These are phyloP conservation scores for Trichoderma sp. DNA, from an alignment of 2,329 filamentous ascomycete genomes.

Conservation along the genomic window DNA sequence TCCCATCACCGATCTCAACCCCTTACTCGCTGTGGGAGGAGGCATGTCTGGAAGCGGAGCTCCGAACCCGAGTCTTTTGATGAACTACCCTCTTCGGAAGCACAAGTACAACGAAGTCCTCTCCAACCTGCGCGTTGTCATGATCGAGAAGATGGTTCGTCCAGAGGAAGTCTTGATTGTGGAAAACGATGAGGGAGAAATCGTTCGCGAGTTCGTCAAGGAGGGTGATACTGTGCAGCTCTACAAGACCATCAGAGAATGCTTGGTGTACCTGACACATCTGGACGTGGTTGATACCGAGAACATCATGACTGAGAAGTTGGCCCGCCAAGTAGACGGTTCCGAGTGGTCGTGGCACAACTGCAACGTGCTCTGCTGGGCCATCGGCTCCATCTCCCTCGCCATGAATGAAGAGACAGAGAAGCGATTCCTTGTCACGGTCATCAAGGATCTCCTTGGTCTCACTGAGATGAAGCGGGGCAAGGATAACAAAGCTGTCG, in stretches of 20 bases:
- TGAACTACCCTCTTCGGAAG: conserved; percentile 91
- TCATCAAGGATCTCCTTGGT: conserved; percentile 96
- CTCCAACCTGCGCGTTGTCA: conserved; percentile 91
- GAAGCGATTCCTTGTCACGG: conserved; percentile 96
- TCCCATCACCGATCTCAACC: conserved; percentile 90
- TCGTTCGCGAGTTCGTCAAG: conserved; percentile 98
- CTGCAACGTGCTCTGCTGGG: conserved; percentile 99
- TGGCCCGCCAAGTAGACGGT: conserved; percentile 92
- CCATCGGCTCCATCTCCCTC: conserved; percentile 96
- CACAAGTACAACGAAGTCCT: conserved; percentile 97
- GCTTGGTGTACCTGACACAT: conserved; percentile 95
- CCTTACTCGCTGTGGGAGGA: conserved; percentile 77
- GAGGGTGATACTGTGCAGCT: conserved; percentile 98
- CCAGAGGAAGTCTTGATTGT: conserved; percentile 98
- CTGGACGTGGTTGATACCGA: conserved; percentile 97
- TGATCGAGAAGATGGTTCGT: conserved; percentile 99
- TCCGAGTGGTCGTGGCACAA: conserved; percentile 99
- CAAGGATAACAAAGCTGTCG: conserved; percentile 99
- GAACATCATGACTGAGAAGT: conserved; percentile 98
- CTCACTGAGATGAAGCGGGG: conserved; percentile 99
- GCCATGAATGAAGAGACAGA: conserved; percentile 99
- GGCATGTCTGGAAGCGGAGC: conserved; percentile 78
- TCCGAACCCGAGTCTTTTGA: conserved; percentile 80
- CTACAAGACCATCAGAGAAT: conserved; percentile 98
- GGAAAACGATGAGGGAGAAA: conserved; percentile 99